Base-by-base conservation (phyloP, 2,329 filamentous ascomycete species). In the Sporothrix dimorphospora region DNA sequence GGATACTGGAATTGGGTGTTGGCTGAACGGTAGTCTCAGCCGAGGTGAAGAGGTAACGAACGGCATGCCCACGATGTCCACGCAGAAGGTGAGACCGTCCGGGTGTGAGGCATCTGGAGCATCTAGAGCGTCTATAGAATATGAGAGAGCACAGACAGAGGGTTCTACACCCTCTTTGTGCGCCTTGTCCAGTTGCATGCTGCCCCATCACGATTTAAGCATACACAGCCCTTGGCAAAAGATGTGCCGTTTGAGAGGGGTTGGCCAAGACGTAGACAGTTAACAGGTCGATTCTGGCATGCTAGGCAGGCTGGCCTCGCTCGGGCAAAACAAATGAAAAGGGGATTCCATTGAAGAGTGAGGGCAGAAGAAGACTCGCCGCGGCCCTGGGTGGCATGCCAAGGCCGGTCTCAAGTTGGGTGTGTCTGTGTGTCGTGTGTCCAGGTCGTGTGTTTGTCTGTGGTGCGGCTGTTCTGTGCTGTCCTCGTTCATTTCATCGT, bases 371-470 rank as follows among this genome's bases (percentile, higher is more conserved):
- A 27, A 38, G 24, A 21, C 16, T 40, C 30, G 27, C 42, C 42
- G 11, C 63, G 63, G 63, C 24, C 24, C 59, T 63, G 45, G 42
- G 63, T 27, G 16, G 27, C 24, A 8, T 51, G 63, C 63, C 63
- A 51, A 67, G 63, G 63, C 63, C 63, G 45, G 63, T 67, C 45
- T 68, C 30, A 53, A 34, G 47, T 38, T 21, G 42, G 45, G 42
- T 45, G 65, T 45, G 42, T 45, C 42, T 38, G 53, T 57, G 24
- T n/a, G n/a, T n/a, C n/a, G n/a, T 30, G 53, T 59, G 30, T 59
- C 53, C 53, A 19, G 53, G 55, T 59, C 16, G 12, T 14, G 51
- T 55, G 4, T n/a, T 53, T 34, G 57, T 42, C 7, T 34, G 24
- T 45, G 21, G 61, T 66, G 61, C 40, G 61, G 40, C 61, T 47